Conservation (phyloP, 805 yeast species). For the Vanderwaltozyma verrucispora region DNA sequence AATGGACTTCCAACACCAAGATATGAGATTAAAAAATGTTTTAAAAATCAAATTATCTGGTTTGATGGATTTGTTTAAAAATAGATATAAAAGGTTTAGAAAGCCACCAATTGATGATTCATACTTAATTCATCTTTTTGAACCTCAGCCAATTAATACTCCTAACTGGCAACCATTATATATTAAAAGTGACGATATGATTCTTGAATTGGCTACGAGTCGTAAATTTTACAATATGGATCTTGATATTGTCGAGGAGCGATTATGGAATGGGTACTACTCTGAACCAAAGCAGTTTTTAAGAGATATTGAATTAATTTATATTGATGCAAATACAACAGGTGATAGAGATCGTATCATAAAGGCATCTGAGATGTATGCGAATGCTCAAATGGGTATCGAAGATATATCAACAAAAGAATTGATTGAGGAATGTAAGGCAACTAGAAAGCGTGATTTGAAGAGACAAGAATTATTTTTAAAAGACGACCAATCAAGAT, state of each 20-base stretch:
- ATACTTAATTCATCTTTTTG: conserved; percentile 66
- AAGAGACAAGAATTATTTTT: conserved; percentile 34
- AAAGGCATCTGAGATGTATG: conserved; percentile 87
- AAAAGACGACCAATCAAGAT: conserved; percentile 28
- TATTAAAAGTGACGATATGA: conserved; percentile 58
- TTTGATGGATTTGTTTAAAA: conserved; percentile 81
- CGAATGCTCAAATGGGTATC: conserved; percentile 90
- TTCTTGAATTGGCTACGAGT: conserved; percentile 70
- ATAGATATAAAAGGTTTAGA: conserved; percentile 77
- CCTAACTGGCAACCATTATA: conserved; percentile 33
- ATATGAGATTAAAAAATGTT: conserved; percentile 74
- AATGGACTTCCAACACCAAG: conserved; percentile 44
- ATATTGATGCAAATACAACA: conserved; percentile 58
- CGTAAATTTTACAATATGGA: conserved; percentile 77
- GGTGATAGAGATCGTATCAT: conserved; percentile 78
- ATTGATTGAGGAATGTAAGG: conserved; percentile 66
- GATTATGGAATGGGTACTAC: conserved; percentile 94
- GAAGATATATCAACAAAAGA: conserved; percentile 77
- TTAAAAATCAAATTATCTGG: conserved; percentile 79
- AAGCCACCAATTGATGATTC: conserved; percentile 84
- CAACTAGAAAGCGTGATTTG: conserved; percentile 55
- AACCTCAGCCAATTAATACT: conserved; percentile 34
- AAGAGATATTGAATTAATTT: conserved; percentile 75
- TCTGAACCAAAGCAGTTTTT: conserved; percentile 86
- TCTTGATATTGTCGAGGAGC: conserved; percentile 83